phyloP scores from a whole-genome alignment of 306 rosid species.

The Sophora flavescens region DNA sequence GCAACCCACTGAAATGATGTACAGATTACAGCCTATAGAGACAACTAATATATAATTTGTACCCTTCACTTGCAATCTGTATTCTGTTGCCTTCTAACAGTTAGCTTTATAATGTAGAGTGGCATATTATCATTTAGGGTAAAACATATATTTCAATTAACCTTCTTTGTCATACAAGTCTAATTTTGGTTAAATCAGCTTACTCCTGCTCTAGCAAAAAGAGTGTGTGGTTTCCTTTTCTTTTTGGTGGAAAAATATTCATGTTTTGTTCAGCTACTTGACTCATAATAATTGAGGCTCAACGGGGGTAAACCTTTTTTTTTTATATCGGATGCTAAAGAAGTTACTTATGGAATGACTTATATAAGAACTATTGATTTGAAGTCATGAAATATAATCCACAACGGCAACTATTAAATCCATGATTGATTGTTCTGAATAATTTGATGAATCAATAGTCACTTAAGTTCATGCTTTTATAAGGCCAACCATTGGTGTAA shows the following conservation, averaged over 20 bases:
- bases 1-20: not conserved
- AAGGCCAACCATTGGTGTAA: no score
- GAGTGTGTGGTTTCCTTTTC: not conserved
- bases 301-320: not conserved
- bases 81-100: not conserved
- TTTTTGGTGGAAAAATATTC: not conserved
- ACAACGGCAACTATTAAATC: not conserved
- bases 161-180: not conserved
- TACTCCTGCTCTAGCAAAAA: not conserved
- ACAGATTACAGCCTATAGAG: no score
- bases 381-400: not conserved
- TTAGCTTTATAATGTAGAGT: not conserved
- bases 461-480: not conserved
- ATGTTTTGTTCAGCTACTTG: not conserved
- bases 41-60: no score
- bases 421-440: conserved; percentile 3
- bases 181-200: not conserved
- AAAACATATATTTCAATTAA: not conserved
- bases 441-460: not conserved
- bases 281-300: not conserved
- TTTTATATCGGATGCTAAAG: not conserved
- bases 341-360: not conserved
- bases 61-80: not conserved
- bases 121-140: not conserved
- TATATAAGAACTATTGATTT: not conserved